A percentile compares a stretch with the other conserved stretches of the same genome.
phyloP scores from a whole-genome alignment of 805 yeast genomes.

The Maudiozyma bulderi region DNA sequence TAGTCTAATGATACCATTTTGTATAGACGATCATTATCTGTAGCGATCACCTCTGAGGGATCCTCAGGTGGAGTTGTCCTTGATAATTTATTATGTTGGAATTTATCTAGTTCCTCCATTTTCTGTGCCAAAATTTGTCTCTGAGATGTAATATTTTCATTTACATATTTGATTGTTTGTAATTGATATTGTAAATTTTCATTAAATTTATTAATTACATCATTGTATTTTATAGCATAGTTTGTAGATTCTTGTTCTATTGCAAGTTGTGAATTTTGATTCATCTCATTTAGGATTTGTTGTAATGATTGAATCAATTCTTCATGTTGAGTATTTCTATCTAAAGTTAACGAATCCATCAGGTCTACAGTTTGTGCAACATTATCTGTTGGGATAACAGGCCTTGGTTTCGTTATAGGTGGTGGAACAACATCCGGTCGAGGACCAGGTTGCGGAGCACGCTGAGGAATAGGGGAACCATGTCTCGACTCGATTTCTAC shows the following conservation, averaged over 20 bases:
- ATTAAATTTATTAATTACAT: not conserved
- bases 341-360: not conserved
- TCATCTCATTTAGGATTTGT: not conserved
- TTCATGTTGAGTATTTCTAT: not conserved
- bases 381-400: not conserved
- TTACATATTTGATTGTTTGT: not conserved
- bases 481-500: no score
- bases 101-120: constrained; percentile 10
- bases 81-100: constrained; percentile 20
- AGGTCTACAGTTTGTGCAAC: not conserved
- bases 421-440: not conserved
- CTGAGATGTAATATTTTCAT: not conserved
- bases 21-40: constrained; percentile 47
- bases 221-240: not conserved
- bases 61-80: constrained; percentile 28
- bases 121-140: not conserved
- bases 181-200: constrained; percentile 1
- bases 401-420: not conserved
- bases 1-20: constrained; percentile 50
- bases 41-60: constrained; percentile 28
- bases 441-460: not conserved
- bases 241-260: not conserved
- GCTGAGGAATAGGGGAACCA: not conserved
- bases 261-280: not conserved
- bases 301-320: not conserved